Evolutionary conservation across 2,329 filamentous ascomycete species (phyloP).

Genomic region (Allantophomopsis lycopodina): DNA sequence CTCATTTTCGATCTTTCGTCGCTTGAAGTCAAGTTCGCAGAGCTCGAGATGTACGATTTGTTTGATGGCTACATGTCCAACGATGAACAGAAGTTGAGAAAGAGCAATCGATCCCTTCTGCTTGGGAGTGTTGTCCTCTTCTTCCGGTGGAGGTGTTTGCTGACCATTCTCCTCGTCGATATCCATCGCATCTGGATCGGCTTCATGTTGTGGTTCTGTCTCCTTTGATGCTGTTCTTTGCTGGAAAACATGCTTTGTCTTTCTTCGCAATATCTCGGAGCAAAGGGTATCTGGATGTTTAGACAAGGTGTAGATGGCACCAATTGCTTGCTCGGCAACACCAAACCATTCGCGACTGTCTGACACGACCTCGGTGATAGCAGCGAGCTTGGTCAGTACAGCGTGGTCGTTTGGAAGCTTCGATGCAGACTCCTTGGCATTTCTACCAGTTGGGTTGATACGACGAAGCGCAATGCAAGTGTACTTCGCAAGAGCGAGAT

Average conservation of each 20-base stretch:
- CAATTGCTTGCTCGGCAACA: slow-evolving; percentile 89
- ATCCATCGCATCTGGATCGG: slow-evolving; percentile 10
- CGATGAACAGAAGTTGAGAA: slow-evolving; percentile 86
- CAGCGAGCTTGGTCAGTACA: slow-evolving; percentile 65
- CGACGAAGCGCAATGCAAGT: slow-evolving; percentile 87
- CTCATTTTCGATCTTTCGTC: slow-evolving; percentile 81
- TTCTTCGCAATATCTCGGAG: slow-evolving; percentile 77
- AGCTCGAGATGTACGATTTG: slow-evolving; percentile 97
- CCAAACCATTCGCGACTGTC: slow-evolving; percentile 95
- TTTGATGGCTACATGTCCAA: slow-evolving; percentile 94
- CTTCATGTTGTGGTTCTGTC: slow-evolving; percentile 18
- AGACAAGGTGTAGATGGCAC: slow-evolving; percentile 85
- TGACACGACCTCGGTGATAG: slow-evolving; percentile 73
- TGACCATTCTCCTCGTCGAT: slow-evolving; percentile 12
- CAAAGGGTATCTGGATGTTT: slow-evolving; percentile 91
- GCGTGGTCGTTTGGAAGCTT: slow-evolving; percentile 87
- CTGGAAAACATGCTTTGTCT: slow-evolving; percentile 69
- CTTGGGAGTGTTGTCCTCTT: slow-evolving; percentile 1
- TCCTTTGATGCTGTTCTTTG: slow-evolving; percentile 9
- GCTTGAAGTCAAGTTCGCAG: slow-evolving; percentile 97
- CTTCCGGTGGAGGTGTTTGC: slow-evolving; percentile 15
- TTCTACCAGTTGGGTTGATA: slow-evolving; percentile 75
- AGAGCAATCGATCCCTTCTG: slow-evolving; percentile 62
- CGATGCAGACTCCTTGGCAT: slow-evolving; percentile 60
- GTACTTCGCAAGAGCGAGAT: slow-evolving; percentile 84